Percentiles rank a stretch among this genome's conserved stretches.
Evolutionary conservation across 345 rosid species (phyloP).

Genomic region (Ailanthus altissimus): DNA sequence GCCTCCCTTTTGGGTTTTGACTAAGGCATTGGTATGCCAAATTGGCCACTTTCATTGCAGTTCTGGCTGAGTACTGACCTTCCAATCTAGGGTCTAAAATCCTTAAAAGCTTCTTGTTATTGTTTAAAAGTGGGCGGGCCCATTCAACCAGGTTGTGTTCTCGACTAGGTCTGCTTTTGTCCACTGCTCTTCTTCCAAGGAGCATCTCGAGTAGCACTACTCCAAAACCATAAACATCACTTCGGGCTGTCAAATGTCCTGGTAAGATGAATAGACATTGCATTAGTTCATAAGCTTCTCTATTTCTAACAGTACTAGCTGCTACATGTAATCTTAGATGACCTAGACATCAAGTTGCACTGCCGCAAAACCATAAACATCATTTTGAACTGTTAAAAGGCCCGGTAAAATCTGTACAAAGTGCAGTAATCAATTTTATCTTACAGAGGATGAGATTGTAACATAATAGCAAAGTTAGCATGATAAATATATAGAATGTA

Average conservation of each 20-base stretch:
- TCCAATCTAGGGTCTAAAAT: slow-evolving; percentile 92
- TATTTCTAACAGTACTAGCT: no score
- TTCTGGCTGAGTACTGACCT: slow-evolving; percentile 66
- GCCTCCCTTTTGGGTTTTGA: slow-evolving; percentile 91
- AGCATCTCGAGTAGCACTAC: slow-evolving; percentile 96
- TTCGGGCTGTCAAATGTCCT: slow-evolving; percentile 95
- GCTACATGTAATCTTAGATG: background rate
- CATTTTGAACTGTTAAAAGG: slow-evolving; percentile 88
- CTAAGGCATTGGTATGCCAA: slow-evolving; percentile 89
- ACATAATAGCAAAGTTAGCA: background rate
- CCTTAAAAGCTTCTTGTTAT: slow-evolving; percentile 81
- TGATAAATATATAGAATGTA: background rate
- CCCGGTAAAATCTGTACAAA: slow-evolving; percentile 46
- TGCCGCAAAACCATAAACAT: slow-evolving; percentile 89
- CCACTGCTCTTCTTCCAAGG: slow-evolving; percentile 92
- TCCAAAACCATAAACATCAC: slow-evolving; percentile 96
- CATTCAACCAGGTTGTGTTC: slow-evolving; percentile 96
- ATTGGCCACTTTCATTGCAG: slow-evolving; percentile 71
- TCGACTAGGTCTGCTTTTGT: slow-evolving; percentile 83
- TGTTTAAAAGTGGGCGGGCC: slow-evolving; percentile 87
- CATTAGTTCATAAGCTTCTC: slow-evolving; percentile 7
- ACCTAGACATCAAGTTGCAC: slow-evolving; percentile 51
- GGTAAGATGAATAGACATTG: slow-evolving; percentile 25
- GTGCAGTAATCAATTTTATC: background rate
- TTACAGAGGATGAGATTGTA: background rate